Percentiles rank a stretch among this genome's conserved stretches.
Conservation (phyloP, 2,329 filamentous ascomycete genomes). For the Penicillium griseofulvum region DNA sequence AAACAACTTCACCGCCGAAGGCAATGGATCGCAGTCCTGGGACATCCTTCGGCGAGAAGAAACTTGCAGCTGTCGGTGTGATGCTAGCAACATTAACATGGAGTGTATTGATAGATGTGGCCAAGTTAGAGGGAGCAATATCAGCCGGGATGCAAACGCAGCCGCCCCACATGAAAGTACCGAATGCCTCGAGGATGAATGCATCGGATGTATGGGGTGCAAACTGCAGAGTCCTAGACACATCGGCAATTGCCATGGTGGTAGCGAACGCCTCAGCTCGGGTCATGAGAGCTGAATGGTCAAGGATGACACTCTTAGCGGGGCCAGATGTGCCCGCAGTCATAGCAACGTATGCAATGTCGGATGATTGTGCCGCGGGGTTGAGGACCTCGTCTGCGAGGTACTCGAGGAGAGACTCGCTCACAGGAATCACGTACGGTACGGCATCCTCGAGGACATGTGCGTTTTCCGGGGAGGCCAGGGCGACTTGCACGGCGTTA, state of each 20-base stretch:
- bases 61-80: conserved; percentile 30
- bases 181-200: conserved; percentile 42
- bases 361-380: conserved; percentile 9
- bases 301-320: conserved; percentile 38
- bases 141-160: conserved; percentile 49
- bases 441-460: conserved; percentile 43
- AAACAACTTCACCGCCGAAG: conserved; percentile 21
- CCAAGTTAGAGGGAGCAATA: conserved; percentile 52
- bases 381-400: conserved; percentile 20
- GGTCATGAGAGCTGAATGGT: conserved; percentile 34
- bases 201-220: conserved; percentile 48
- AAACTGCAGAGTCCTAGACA: conserved; percentile 41
- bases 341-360: conserved; percentile 36
- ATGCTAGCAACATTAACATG: conserved; percentile 34
- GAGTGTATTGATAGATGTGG: conserved; percentile 48
- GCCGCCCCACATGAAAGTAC: conserved; percentile 42
- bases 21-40: conserved; percentile 25
- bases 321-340: conserved; percentile 33
- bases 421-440: conserved; percentile 39
- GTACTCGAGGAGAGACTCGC: conserved; percentile 35
- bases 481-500: conserved; percentile 39
- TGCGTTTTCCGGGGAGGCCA: conserved; percentile 39
- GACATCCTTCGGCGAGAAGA: conserved; percentile 28
- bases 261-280: conserved; percentile 31
- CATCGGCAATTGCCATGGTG: conserved; percentile 18